Evolutionary conservation across 176 grass and related monocot species (phyloP), one percentile per base, ranked within the genome.

Genomic region (Cocos nucifera): DNA sequence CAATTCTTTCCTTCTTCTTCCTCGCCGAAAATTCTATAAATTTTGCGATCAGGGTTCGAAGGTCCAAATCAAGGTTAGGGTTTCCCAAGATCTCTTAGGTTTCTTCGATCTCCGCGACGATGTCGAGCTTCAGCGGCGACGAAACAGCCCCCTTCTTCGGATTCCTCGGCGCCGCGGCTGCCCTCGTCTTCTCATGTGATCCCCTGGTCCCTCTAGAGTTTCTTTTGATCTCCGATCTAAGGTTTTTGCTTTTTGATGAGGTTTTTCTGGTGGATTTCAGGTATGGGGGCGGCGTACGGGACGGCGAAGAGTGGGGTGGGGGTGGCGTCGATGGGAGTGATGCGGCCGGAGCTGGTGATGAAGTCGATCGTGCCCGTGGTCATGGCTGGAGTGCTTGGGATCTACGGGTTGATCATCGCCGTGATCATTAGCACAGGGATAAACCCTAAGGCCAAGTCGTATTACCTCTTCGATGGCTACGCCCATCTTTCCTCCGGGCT

Each of bases 341-440:
- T 97, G 93, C 84, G 93, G 58, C 93, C 93, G 56, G 93, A 97
- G 75, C 87, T 97, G 44, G 93, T 97, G 10, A 97, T 97, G 93
- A 97, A 97, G 68, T 97, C 93, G 69, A 97, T 97, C 76, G 93
- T 97, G 67, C 93, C 93, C 52, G 93, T 97, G 2, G 93, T 97
- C 76, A 97, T 97, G 93, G 93, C 93, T 50, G 93, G 93, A 59
- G 93, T 97, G 73, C 93, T 97, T 25, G 93, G 93, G 56, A 97
- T 97, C 62, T 97, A 97, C 51, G 93, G 93, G 0, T 77, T 92
- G 58, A 97, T 97, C 62, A 97, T 97, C 44, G 93, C 93, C 10
- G 93, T 97, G 58, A 97, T 97, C 74, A 97, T 97, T 73, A 85
- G 81, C 22, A 97, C 93, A 0, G 93, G 93, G 64, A 97, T 97